Evolutionary conservation across 306 rosid species (phyloP).

Genomic region (Gastrolobium villosum): DNA sequence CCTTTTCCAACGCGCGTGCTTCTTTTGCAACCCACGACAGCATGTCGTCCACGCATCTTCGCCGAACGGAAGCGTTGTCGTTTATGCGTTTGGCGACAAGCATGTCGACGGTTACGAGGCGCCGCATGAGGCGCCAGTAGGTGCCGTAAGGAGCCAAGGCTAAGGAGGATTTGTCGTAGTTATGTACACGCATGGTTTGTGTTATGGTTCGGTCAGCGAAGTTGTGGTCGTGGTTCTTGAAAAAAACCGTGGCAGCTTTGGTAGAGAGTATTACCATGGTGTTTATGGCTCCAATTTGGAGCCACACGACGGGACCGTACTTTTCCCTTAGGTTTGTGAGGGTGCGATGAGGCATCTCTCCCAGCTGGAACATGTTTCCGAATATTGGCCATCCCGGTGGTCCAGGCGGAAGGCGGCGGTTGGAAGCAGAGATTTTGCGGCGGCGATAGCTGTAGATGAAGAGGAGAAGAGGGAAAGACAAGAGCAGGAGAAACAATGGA

Average conservation of each 20-base stretch:
- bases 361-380: constrained; percentile 77
- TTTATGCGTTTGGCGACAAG: constrained; percentile 61
- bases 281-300: constrained; percentile 63
- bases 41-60: constrained; percentile 65
- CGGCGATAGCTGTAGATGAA: constrained; percentile 27
- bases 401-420: constrained; percentile 61
- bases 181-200: constrained; percentile 56
- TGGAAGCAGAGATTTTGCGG: constrained; percentile 20
- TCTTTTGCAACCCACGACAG: constrained; percentile 62
- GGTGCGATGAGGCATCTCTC: constrained; percentile 70
- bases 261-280: constrained; percentile 69
- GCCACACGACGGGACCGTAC: constrained; percentile 68
- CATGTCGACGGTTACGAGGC: constrained; percentile 70
- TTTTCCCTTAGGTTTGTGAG: constrained; percentile 47
- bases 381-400: constrained; percentile 77
- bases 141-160: constrained; percentile 75
- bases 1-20: background rate
- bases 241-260: constrained; percentile 56
- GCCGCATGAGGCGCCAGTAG: constrained; percentile 73
- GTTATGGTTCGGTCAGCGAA: constrained; percentile 68
- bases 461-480: constrained; percentile 36
- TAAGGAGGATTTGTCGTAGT: constrained; percentile 63
- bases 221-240: constrained; percentile 65
- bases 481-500: constrained; percentile 30
- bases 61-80: constrained; percentile 50